phyloP scores from a whole-genome alignment of 495 filamentous ascomycete species.

The Neurospora sp. region DNA sequence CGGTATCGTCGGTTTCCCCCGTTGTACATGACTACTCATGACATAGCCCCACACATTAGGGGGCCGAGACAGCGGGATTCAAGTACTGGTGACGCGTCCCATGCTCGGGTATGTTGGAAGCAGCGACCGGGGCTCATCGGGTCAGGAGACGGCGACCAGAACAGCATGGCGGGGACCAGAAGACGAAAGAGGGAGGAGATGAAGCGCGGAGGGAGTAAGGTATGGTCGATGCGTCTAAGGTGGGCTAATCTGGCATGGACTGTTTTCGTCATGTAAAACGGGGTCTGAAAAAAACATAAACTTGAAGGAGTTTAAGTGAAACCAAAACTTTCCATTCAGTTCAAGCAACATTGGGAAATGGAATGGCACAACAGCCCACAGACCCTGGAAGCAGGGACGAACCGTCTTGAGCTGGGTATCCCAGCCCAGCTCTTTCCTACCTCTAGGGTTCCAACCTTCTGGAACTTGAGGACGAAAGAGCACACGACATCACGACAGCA shows the following conservation, averaged over 20 bases:
- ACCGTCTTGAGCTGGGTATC: background rate
- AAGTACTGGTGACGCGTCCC: background rate
- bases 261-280: background rate
- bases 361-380: background rate
- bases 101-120: background rate
- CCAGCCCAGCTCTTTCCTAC: background rate
- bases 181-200: background rate
- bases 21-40: background rate
- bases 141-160: background rate
- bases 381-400: background rate
- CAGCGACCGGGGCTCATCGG: background rate
- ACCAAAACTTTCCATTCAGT: background rate
- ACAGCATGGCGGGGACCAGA: background rate
- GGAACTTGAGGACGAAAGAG: background rate
- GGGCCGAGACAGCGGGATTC: background rate
- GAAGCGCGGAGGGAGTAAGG: background rate
- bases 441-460: background rate
- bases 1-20: background rate
- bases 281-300: background rate
- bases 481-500: background rate
- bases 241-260: background rate
- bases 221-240: background rate
- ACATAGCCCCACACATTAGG: background rate
- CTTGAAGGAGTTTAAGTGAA: background rate
- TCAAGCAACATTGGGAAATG: background rate